A percentile compares a stretch with the other conserved stretches of the same genome.
Conservation (phyloP, 2,329 filamentous ascomycete species). For the Mycosphaerella arachidis region DNA sequence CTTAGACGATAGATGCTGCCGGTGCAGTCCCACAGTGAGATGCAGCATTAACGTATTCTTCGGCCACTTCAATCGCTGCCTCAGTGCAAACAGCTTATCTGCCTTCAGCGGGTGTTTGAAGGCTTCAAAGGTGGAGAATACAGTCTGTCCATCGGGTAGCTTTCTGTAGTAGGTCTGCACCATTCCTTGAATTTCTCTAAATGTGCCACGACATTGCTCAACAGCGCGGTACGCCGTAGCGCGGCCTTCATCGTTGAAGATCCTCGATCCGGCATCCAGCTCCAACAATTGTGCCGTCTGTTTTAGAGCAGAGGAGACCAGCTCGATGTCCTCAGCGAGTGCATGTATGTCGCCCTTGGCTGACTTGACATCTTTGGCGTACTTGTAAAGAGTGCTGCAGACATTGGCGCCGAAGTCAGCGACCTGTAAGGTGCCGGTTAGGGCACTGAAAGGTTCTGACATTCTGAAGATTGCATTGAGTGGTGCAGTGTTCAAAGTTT, state of each 20-base stretch:
- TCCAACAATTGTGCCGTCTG: conserved; percentile 2
- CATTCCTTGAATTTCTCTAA: conserved; percentile 13
- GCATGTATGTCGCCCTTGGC: conserved; percentile 13
- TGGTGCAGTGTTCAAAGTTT: no score
- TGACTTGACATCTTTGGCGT: conserved; percentile 7
- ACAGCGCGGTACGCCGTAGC: conserved; percentile 8
- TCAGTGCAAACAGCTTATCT: conserved; percentile 12
- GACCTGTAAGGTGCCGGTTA: conserved; percentile 12
- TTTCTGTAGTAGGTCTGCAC: no score
- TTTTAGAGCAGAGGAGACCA: conserved; percentile 9
- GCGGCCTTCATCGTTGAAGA: background rate
- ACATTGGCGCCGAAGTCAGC: conserved; percentile 14
- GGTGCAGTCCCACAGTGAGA: no score
- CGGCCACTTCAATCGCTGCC: conserved; percentile 17
- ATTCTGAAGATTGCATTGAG: background rate
- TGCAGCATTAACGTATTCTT: conserved; percentile 16
- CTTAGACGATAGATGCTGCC: no score
- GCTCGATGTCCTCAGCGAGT: conserved; percentile 14
- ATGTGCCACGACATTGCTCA: conserved; percentile 11
- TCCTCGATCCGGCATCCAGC: background rate
- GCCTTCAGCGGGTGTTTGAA: conserved; percentile 12
- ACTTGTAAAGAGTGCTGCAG: conserved; percentile 13
- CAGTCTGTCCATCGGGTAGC: no score
- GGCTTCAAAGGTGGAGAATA: background rate
- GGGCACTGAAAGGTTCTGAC: conserved; percentile 4